phyloP scores from a whole-genome alignment of 225 moss, liverwort and hornwort genomes.

The Lunularia cruciata region DNA sequence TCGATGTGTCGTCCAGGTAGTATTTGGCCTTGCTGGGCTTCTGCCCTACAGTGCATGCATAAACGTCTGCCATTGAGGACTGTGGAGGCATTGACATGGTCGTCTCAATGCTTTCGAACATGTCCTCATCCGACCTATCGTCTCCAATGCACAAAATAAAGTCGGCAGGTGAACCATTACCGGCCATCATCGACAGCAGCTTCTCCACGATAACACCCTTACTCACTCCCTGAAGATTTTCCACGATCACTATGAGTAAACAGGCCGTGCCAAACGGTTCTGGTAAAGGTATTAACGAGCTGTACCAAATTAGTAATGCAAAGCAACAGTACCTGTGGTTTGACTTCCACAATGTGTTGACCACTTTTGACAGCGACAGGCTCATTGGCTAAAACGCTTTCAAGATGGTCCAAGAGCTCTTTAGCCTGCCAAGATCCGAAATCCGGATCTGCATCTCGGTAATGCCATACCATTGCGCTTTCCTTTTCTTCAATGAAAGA shows the following conservation, averaged over 20 bases:
- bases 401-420: conserved; percentile 85
- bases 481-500: conserved; percentile 80
- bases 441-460: conserved; percentile 86
- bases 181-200: conserved; percentile 75
- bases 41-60: conserved; percentile 90
- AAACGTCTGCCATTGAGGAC: conserved; percentile 71
- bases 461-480: conserved; percentile 91
- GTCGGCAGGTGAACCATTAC: conserved; percentile 61
- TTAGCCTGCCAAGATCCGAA: conserved; percentile 99
- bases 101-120: conserved; percentile 75
- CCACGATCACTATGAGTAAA: too few relatives aligned
- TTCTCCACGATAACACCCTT: conserved; percentile 85
- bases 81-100: conserved; percentile 49
- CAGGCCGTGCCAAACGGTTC: not conserved
- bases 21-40: conserved; percentile 94
- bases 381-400: conserved; percentile 88
- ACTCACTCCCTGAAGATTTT: conserved; percentile 75
- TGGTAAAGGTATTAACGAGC: not conserved
- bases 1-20: conserved; percentile 81
- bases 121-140: conserved; percentile 88
- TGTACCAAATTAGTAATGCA: not conserved
- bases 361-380: conserved; percentile 90
- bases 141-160: conserved; percentile 86
- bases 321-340: conserved; percentile 66
- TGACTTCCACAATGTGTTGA: conserved; percentile 86